A percentile compares a stretch with the other conserved stretches of the same genome.
Conservation (phyloP, 148 eudicot species). For the Arbutus unedo region DNA sequence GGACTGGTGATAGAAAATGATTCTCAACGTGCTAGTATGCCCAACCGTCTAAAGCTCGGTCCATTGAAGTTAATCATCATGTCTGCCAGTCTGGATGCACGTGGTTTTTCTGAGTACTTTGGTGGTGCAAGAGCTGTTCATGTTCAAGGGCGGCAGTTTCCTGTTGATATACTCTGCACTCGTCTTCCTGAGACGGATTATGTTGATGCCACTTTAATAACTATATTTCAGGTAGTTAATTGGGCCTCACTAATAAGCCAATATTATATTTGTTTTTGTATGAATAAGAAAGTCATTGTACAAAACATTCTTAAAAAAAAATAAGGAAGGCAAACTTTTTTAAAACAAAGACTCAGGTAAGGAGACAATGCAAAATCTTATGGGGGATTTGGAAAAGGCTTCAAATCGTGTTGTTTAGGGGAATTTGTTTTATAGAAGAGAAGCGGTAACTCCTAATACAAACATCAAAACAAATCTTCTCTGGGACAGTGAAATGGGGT, state of each 20-base stretch:
- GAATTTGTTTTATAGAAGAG: background rate
- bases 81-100: slow-evolving; percentile 99
- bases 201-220: slow-evolving; percentile 76
- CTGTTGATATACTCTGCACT: slow-evolving; percentile 83
- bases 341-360: background rate
- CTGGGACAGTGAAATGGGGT: background rate
- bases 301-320: background rate
- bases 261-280: background rate
- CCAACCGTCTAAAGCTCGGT: slow-evolving; percentile 42
- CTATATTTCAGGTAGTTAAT: slow-evolving; percentile 81
- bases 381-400: background rate
- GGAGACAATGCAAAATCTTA: background rate
- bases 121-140: slow-evolving; percentile 88
- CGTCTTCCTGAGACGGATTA: slow-evolving; percentile 71
- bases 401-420: background rate
- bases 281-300: background rate
- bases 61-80: slow-evolving; percentile 83
- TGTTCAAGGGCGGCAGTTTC: slow-evolving; percentile 90
- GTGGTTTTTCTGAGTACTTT: slow-evolving; percentile 78
- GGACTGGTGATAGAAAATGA: slow-evolving; percentile 29
- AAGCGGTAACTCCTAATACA: background rate
- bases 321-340: background rate
- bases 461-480: background rate
- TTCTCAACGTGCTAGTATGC: slow-evolving; percentile 22
- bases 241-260: background rate